Percentiles rank a stretch among this genome's conserved stretches.
phyloP scores from a whole-genome alignment of 495 filamentous ascomycete genomes.

The Monascus purpureus region DNA sequence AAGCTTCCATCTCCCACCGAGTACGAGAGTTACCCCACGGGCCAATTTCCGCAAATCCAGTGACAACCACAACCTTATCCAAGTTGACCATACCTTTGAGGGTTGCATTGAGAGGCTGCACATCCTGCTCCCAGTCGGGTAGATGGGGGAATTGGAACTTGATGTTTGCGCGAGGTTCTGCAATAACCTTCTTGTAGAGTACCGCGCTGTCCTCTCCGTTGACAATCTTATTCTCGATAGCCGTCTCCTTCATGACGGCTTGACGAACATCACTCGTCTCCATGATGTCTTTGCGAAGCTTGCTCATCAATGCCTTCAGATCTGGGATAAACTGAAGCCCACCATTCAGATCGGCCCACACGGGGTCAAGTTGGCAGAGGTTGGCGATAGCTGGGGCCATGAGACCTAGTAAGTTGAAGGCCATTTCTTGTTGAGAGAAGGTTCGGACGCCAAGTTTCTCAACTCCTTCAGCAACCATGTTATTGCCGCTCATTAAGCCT shows the following conservation, averaged over 20 bases:
- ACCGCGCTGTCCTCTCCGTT: conserved; percentile 86
- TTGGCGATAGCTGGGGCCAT: conserved; percentile 93
- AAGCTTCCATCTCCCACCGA: conserved; percentile 97
- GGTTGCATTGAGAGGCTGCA: conserved; percentile 72
- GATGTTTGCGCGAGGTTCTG: conserved; percentile 92
- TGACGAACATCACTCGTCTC: conserved; percentile 88
- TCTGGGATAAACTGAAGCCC: conserved; percentile 96
- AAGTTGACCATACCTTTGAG: conserved; percentile 98
- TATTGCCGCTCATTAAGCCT: conserved; percentile 96
- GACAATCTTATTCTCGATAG: conserved; percentile 94
- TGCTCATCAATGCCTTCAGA: conserved; percentile 85
- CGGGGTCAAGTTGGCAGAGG: conserved; percentile 87
- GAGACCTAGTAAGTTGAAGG: conserved; percentile 92
- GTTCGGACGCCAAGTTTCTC: conserved; percentile 94
- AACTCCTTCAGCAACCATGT: conserved; percentile 91
- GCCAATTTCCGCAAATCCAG: conserved; percentile 90
- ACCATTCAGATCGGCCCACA: conserved; percentile 94
- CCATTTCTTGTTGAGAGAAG: conserved; percentile 99
- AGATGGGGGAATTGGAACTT: conserved; percentile 87
- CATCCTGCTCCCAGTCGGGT: conserved; percentile 80
- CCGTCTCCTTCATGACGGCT: conserved; percentile 88
- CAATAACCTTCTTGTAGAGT: conserved; percentile 84
- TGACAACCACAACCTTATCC: conserved; percentile 94
- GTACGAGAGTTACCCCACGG: conserved; percentile 98
- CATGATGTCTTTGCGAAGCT: conserved; percentile 78